A percentile compares a stretch with the other conserved stretches of the same genome.
phyloP scores from a whole-genome alignment of 164 flowering plant genomes.

The Amborella trichopoda region DNA sequence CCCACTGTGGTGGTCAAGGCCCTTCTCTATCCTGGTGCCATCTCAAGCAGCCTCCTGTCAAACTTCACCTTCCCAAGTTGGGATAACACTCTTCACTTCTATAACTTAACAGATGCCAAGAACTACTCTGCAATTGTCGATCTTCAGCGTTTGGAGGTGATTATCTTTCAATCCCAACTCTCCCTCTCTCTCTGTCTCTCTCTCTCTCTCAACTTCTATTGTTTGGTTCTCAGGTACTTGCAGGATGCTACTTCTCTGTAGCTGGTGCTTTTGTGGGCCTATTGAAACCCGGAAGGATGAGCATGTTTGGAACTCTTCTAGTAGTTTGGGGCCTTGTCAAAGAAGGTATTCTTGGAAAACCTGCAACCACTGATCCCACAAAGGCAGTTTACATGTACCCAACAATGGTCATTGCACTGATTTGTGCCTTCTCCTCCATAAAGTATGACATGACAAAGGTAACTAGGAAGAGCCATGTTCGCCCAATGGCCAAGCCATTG shows the following conservation, averaged over 20 bases:
- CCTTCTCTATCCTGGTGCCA: slow-evolving; percentile 77
- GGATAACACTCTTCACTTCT: slow-evolving; percentile 46
- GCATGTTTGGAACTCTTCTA: slow-evolving; percentile 88
- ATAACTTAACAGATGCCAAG: slow-evolving; percentile 67
- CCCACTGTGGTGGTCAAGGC: slow-evolving; percentile 58
- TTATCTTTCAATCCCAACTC: slow-evolving; percentile 11
- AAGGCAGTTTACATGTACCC: slow-evolving; percentile 72
- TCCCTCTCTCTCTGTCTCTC: not conserved
- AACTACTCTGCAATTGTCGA: slow-evolving; percentile 58
- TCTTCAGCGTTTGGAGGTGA: slow-evolving; percentile 83
- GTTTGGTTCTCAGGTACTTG: slow-evolving; percentile 57
- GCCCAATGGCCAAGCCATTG: slow-evolving; percentile 66
- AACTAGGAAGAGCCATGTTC: slow-evolving; percentile 27
- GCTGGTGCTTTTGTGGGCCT: slow-evolving; percentile 78
- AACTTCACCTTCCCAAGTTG: slow-evolving; percentile 63
- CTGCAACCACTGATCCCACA: slow-evolving; percentile 52
- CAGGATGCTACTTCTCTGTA: slow-evolving; percentile 89
- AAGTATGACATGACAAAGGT: slow-evolving; percentile 64
- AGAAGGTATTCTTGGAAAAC: slow-evolving; percentile 78
- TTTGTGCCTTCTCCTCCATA: slow-evolving; percentile 66
- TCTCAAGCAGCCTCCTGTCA: slow-evolving; percentile 34
- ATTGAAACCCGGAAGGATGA: slow-evolving; percentile 81
- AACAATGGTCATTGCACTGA: slow-evolving; percentile 65
- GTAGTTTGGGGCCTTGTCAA: slow-evolving; percentile 88
- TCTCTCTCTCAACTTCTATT: not conserved